phyloP scores from a whole-genome alignment of 2,329 filamentous ascomycete genomes.

The Stagonosporopsis rhizophila region DNA sequence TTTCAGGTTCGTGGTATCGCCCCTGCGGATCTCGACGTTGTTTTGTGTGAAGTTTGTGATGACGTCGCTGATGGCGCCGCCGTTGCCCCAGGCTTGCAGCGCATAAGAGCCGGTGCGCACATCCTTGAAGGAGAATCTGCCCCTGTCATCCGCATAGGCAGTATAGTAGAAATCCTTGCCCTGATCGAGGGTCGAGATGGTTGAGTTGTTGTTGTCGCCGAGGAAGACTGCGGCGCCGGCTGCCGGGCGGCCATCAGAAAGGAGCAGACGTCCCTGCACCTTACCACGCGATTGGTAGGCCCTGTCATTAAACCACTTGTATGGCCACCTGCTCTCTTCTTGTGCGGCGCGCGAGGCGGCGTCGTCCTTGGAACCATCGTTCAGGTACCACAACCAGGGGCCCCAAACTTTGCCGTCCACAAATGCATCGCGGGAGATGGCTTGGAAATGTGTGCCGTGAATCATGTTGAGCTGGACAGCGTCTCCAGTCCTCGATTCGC shows the following conservation, averaged over 20 bases:
- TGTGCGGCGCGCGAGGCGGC: constrained; percentile 49
- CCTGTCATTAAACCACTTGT: constrained; percentile 57
- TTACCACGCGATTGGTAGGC: constrained; percentile 59
- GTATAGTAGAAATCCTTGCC: constrained; percentile 61
- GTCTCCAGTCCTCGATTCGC: constrained; percentile 59
- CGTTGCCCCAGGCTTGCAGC: constrained; percentile 60
- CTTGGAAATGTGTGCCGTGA: constrained; percentile 56
- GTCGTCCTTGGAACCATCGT: constrained; percentile 57
- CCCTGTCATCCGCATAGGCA: constrained; percentile 53
- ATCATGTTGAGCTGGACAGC: constrained; percentile 63
- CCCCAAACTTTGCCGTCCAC: constrained; percentile 49
- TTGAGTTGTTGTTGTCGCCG: constrained; percentile 56
- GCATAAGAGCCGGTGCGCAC: constrained; percentile 57
- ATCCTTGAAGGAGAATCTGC: constrained; percentile 54
- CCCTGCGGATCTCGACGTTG: constrained; percentile 49
- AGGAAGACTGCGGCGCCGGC: constrained; percentile 59
- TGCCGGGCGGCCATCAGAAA: constrained; percentile 59
- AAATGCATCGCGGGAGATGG: constrained; percentile 39
- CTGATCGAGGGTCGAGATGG: constrained; percentile 56
- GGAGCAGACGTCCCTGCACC: constrained; percentile 53
- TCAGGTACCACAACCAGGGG: constrained; percentile 53
- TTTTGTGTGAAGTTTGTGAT: constrained; percentile 54
- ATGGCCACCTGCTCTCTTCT: constrained; percentile 57
- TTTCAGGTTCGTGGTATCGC: constrained; percentile 49
- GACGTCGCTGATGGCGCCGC: constrained; percentile 54